Base-by-base conservation (phyloP, 2,329 filamentous ascomycete species). In the Aspergillus puulaauensis region DNA sequence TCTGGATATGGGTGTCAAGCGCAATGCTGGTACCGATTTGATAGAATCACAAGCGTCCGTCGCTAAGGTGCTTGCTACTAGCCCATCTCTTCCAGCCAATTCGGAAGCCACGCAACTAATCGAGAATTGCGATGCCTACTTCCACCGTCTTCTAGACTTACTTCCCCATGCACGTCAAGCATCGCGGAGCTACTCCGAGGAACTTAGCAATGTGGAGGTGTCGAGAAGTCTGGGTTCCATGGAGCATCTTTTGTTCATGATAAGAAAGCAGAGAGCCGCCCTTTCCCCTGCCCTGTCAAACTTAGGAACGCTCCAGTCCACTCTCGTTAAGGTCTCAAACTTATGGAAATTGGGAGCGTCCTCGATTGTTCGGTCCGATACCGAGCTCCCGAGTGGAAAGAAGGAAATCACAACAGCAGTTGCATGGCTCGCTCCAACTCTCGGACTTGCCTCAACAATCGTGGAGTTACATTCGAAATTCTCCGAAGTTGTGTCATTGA, bases 1-100 rank as follows among this genome's bases (percentile, higher is more conserved):
- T 27, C 86, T 91, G 37, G 85, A 88, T 57, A 98, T 99, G 93
- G 95, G 95, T 4, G 85, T 99, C 66, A 89, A 88, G 66, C 86
- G 88, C 52, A 97, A 96, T 69, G 80, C 96, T 15, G 86, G 89
- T 63, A 87, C 86, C 14, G 86, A 90, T 68, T 81, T 88, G 44
- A 80, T 98, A 17, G 82, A 83, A 40, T 85, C 86, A 53, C 95
- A 99, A 73, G 81, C 84, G 27, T 89, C 90, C 0, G 79, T 90
- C 7, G 83, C 90, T 6, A 75, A 82, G 5, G 81, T 97, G 2
- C 81, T 99, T 27, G 83, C 90, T 2, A 80, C 79, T 6, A 82
- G 81, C 3, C 68, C 73, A 68, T 77, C 35, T 65, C 81, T 61
- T 61, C 68, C 64, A 60, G 66, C 66, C 52, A 60, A 53, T 7